phyloP scores from a whole-genome alignment of 306 rosid genomes.

The Pterocarpus santalinus region DNA sequence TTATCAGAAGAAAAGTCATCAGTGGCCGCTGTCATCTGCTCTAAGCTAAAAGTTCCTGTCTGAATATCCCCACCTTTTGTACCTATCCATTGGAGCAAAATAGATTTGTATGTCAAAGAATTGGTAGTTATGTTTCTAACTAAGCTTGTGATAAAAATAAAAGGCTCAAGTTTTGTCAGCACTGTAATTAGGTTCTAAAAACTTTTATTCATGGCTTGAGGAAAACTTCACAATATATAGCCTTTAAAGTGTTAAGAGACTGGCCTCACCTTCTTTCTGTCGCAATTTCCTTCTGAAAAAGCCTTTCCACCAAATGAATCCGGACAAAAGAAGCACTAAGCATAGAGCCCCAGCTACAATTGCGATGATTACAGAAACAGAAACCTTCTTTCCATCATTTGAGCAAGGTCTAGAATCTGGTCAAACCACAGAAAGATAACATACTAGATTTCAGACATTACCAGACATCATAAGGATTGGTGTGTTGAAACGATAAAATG shows the following conservation, averaged over 20 bases:
- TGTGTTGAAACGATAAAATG: neutral
- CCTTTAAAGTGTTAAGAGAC: constrained; percentile 9
- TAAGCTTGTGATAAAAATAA: neutral
- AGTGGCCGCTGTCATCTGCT: constrained; percentile 69
- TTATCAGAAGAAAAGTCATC: constrained; percentile 58
- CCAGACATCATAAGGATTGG: constrained; percentile 28
- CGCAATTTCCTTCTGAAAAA: constrained; percentile 42
- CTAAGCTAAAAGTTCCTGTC: constrained; percentile 65
- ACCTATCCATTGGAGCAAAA: constrained; percentile 30
- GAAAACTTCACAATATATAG: neutral
- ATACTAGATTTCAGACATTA: neutral
- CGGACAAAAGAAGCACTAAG: constrained; percentile 50
- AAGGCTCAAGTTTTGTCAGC: constrained; percentile 20
- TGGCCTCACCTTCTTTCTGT: constrained; percentile 49
- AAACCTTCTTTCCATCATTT: constrained; percentile 48
- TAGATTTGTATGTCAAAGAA: constrained; percentile 3
- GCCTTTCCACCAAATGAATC: constrained; percentile 69
- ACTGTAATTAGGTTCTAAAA: constrained; percentile 1
- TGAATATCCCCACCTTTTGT: constrained; percentile 48
- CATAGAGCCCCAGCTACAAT: constrained; percentile 55
- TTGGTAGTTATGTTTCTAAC: constrained; percentile 6
- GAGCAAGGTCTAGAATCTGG: constrained; percentile 63
- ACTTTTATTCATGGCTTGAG: constrained; percentile 3
- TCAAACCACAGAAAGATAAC: constrained; percentile 2
- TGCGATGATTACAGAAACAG: constrained; percentile 46